A percentile compares a stretch with the other conserved stretches of the same genome.
phyloP scores from a whole-genome alignment of 768 basidiomycete genomes.

The Leccinum imitatum region DNA sequence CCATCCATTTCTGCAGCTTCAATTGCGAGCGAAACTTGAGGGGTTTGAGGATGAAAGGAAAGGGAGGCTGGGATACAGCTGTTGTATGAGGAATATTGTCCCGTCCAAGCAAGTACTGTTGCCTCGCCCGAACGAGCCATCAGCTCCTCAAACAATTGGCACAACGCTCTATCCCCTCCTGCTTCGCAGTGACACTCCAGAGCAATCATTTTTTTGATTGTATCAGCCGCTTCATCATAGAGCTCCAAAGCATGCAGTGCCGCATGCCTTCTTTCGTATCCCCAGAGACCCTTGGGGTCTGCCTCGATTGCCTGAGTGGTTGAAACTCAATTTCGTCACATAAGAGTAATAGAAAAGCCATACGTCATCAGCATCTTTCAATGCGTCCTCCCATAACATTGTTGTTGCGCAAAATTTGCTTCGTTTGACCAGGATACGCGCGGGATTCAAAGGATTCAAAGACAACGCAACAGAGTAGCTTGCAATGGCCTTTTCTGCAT shows the following conservation, averaged over 20 bases:
- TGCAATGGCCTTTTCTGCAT: background rate
- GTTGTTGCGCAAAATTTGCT: background rate
- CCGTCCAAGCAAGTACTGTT: no score
- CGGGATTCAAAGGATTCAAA: background rate
- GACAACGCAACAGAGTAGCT: background rate
- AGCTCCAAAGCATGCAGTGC: background rate
- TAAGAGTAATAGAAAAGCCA: no score
- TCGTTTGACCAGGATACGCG: constrained; percentile 7
- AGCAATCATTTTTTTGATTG: background rate
- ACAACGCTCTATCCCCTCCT: no score
- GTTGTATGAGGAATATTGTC: no score
- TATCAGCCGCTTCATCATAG: background rate
- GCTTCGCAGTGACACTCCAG: no score
- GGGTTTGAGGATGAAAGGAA: no score
- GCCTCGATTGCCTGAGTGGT: background rate
- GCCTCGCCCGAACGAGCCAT: no score
- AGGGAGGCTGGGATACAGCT: no score
- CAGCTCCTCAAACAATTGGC: no score
- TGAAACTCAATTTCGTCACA: background rate
- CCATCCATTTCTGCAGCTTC: no score
- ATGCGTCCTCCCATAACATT: constrained; percentile 3
- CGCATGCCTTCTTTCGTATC: constrained; percentile 1
- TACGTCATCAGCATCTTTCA: constrained; percentile 4
- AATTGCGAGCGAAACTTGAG: no score
- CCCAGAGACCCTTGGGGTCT: background rate